A percentile compares a stretch with the other conserved stretches of the same genome.
These are phyloP conservation scores for Ascochyta pisi DNA, from an alignment of 2,329 filamentous ascomycete genomes.

Conservation along the genomic window DNA sequence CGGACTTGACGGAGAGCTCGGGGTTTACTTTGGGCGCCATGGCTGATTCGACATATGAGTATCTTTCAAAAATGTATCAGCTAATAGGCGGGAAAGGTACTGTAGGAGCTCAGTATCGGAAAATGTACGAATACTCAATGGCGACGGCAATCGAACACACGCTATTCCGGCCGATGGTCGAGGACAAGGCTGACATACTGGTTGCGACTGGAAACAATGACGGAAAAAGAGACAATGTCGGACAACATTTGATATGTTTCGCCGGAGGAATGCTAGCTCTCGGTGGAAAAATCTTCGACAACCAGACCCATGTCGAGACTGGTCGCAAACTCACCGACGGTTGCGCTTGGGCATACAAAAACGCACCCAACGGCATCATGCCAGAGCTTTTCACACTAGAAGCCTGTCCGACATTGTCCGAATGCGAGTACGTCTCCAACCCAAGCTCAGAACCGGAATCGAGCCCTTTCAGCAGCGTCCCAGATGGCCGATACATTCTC, in stretches of 20 bases:
- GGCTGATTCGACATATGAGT: conserved; percentile 47
- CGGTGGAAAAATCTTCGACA: conserved; percentile 62
- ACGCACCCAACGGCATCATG: conserved; percentile 65
- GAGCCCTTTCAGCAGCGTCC: conserved; percentile 49
- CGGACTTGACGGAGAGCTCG: conserved; percentile 43
- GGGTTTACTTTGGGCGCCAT: conserved; percentile 26
- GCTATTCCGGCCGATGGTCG: conserved; percentile 59
- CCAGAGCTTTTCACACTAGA: conserved; percentile 61
- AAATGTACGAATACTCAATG: conserved; percentile 63
- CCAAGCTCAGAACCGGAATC: conserved; percentile 31
- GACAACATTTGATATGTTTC: conserved; percentile 66
- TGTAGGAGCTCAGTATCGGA: conserved; percentile 57
- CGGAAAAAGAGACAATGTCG: conserved; percentile 52
- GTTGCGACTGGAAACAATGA: conserved; percentile 52
- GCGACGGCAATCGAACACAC: conserved; percentile 53
- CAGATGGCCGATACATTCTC: conserved; percentile 55
- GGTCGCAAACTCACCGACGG: conserved; percentile 65
- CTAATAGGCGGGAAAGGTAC: conserved; percentile 53
- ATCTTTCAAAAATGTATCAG: conserved; percentile 56
- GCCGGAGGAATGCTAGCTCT: conserved; percentile 68
- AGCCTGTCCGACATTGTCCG: conserved; percentile 50
- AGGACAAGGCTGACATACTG: conserved; percentile 55
- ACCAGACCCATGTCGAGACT: conserved; percentile 60
- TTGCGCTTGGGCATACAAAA: conserved; percentile 67
- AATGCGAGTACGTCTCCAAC: conserved; percentile 49